A percentile compares a stretch with the other conserved stretches of the same genome.
Evolutionary conservation across 768 basidiomycete species (phyloP).

Genomic region (Filobasidium wieringae): DNA sequence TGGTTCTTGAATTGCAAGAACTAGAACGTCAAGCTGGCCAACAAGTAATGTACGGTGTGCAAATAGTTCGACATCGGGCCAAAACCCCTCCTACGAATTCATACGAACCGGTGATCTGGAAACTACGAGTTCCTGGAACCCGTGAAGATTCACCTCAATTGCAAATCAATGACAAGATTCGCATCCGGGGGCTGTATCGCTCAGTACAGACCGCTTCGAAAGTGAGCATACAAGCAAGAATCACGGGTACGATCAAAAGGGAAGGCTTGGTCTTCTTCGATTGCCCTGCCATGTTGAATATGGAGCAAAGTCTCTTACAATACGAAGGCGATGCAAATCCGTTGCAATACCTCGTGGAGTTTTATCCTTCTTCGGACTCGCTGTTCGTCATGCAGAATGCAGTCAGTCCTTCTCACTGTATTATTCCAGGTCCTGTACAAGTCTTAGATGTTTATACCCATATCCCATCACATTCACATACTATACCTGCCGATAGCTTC

Average conservation of each 20-base stretch:
- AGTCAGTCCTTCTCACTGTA: slow-evolving; percentile 15
- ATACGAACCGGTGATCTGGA: slow-evolving; percentile 9
- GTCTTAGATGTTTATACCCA: not conserved
- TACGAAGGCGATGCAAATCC: slow-evolving; percentile 11
- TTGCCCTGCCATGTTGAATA: slow-evolving; percentile 7
- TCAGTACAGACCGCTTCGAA: slow-evolving; percentile 16
- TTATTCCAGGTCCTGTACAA: not conserved
- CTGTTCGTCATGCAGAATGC: slow-evolving; percentile 29
- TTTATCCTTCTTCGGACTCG: slow-evolving; percentile 17
- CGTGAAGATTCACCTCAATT: slow-evolving; percentile 38
- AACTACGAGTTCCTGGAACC: slow-evolving; percentile 31
- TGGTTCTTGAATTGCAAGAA: slow-evolving; percentile 17
- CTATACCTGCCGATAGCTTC: slow-evolving; percentile 5
- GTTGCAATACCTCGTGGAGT: slow-evolving; percentile 21
- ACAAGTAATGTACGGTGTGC: slow-evolving; percentile 9
- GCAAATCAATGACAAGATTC: slow-evolving; percentile 31
- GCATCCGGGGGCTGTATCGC: slow-evolving; percentile 27
- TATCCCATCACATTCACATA: not conserved
- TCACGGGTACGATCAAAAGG: slow-evolving; percentile 26
- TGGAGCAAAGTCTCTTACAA: slow-evolving; percentile 3
- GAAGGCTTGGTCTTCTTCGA: slow-evolving; percentile 28
- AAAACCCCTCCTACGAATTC: slow-evolving; percentile 9
- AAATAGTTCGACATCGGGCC: slow-evolving; percentile 4
- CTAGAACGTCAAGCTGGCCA: slow-evolving; percentile 6
- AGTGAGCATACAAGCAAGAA: slow-evolving; percentile 28